phyloP scores from a whole-genome alignment of 1,139 yeast genomes.

The Kluyveromyces sp. region DNA sequence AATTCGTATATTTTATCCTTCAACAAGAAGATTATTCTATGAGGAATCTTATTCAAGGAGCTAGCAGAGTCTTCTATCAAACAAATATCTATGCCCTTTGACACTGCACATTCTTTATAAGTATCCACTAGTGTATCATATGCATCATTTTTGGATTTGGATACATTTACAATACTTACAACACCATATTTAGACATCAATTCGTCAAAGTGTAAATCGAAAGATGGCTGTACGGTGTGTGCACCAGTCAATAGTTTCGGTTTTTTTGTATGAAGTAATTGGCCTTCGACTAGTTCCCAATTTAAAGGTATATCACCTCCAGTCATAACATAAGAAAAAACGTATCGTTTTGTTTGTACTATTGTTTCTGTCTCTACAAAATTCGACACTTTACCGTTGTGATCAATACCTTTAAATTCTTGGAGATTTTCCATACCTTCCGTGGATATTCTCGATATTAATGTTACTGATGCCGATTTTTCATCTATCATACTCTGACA shows the following conservation, averaged over 20 bases:
- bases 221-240: constrained; percentile 59
- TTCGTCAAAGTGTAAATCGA: constrained; percentile 54
- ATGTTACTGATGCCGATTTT: constrained; percentile 44
- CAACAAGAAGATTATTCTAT: constrained; percentile 34
- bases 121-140: constrained; percentile 36
- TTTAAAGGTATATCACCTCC: constrained; percentile 66
- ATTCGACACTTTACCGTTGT: constrained; percentile 61
- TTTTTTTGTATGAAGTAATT: constrained; percentile 43
- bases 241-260: constrained; percentile 50
- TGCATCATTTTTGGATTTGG: constrained; percentile 32
- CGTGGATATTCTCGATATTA: constrained; percentile 62
- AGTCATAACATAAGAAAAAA: constrained; percentile 51
- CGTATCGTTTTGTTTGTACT: constrained; percentile 43
- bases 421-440: constrained; percentile 52
- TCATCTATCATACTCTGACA: constrained; percentile 39
- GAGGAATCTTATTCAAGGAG: constrained; percentile 32
- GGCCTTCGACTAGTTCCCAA: constrained; percentile 47
- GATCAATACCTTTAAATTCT: constrained; percentile 60
- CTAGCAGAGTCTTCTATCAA: constrained; percentile 31
- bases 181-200: constrained; percentile 55
- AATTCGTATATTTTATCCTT: constrained; percentile 47
- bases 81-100: constrained; percentile 27
- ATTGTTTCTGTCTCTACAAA: constrained; percentile 61
- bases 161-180: constrained; percentile 51
- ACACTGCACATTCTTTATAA: constrained; percentile 29